phyloP scores from a whole-genome alignment of 306 rosid species.

The Quercus wislizeni region DNA sequence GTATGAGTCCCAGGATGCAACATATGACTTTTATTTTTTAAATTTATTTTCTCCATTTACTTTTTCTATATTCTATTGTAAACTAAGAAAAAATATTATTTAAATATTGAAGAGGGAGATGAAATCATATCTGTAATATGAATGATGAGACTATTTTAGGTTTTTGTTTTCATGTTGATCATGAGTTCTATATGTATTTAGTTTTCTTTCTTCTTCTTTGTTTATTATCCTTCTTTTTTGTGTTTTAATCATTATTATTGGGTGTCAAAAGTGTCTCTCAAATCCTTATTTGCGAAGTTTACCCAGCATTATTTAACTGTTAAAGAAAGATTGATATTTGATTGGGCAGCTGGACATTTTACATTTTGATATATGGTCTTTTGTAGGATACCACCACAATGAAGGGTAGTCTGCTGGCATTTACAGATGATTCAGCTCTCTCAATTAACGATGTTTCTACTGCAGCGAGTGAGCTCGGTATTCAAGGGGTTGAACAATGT shows the following conservation, averaged over 20 bases:
- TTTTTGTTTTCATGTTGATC: not conserved
- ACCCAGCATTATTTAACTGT: not conserved
- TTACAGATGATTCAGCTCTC: conserved; percentile 62
- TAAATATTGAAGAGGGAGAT: no score
- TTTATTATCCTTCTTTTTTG: not conserved
- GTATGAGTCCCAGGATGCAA: not conserved
- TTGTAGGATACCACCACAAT: conserved; percentile 43
- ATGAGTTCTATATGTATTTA: not conserved
- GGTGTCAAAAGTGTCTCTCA: not conserved
- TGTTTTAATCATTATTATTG: not conserved
- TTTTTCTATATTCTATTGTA: not conserved
- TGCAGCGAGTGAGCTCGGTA: conserved; percentile 40
- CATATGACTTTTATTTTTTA: not conserved
- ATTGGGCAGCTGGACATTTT: not conserved
- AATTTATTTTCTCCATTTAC: not conserved
- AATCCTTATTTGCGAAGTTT: not conserved
- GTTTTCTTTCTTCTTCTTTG: not conserved
- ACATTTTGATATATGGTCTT: not conserved
- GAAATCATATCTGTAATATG: no score
- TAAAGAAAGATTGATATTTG: not conserved
- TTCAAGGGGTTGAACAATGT: conserved; percentile 28
- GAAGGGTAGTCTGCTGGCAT: conserved; percentile 45
- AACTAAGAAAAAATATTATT: not conserved
- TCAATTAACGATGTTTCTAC: conserved; percentile 40
- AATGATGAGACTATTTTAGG: not conserved